Conservation (phyloP, 2,329 filamentous ascomycete species). For the Aspergillus candidus region DNA sequence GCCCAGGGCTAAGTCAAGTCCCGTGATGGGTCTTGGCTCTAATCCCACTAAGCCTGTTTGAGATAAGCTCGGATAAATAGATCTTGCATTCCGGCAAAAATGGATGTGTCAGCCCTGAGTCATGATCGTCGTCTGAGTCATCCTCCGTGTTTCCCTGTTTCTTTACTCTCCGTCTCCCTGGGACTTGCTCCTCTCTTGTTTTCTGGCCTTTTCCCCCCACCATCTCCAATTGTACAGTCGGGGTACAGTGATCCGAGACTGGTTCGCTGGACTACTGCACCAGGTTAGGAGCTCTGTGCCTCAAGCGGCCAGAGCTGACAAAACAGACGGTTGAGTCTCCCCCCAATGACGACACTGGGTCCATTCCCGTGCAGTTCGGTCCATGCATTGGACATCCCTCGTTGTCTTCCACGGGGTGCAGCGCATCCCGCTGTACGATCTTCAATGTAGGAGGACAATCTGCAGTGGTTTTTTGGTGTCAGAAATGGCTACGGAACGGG, state of each 20-base stretch:
- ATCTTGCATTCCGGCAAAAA: conserved; percentile 13
- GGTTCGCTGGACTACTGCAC: conserved; percentile 7
- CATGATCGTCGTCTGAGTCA: too few species aligned
- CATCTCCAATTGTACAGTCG: conserved; percentile 19
- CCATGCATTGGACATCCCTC: not conserved
- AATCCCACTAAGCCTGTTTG: conserved; percentile 13
- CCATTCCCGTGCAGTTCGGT: conserved; percentile 12
- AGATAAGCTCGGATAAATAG: conserved; percentile 4
- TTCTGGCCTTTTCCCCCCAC: conserved; percentile 13
- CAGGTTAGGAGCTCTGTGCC: conserved; percentile 5
- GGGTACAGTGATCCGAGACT: conserved; percentile 28
- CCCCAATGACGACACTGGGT: conserved; percentile 11
- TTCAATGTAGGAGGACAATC: not conserved
- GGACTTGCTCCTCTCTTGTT: conserved; percentile 4
- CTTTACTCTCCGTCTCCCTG: conserved; percentile 2
- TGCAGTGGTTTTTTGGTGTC: not conserved
- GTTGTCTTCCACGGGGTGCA: not conserved
- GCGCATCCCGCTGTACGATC: too few species aligned
- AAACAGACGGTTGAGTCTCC: conserved; percentile 8
- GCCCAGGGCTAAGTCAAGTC: conserved; percentile 31
- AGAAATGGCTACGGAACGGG: not conserved
- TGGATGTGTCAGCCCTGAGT: not conserved
- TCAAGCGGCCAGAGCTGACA: conserved; percentile 15
- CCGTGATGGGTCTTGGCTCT: conserved; percentile 19
- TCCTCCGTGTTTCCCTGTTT: not conserved